Base-by-base conservation (phyloP, 225 moss, liverwort and hornwort species). In the Thuidium tamariscinum region DNA sequence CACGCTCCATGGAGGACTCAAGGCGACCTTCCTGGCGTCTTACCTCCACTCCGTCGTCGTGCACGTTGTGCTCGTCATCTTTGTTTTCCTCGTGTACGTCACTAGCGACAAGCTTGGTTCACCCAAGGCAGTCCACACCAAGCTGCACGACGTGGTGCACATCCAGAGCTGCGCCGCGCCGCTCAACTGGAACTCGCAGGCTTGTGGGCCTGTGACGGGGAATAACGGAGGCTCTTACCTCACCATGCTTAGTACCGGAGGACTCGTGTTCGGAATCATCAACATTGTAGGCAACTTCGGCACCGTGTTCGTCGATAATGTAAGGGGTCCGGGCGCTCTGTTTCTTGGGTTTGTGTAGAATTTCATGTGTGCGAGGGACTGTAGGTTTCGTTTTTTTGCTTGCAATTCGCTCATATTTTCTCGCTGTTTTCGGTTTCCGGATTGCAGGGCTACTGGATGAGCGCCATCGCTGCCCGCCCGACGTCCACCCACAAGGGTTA, bases 271-370 rank as follows among this genome's bases (percentile, higher is more conserved):
- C 73, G 96, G 96, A 57, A 87, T 98, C 86, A 98, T 98, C 93
- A 98, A 98, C 88, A 95, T 98, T 83, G 95, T 98, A 59, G 96
- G 98, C 81, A 98, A 98, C 89, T 98, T 98, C 81, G 98, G 98
- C 85, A 98, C 97, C 25, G 96, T 98, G 44, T 98, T 98, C 62
- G 95, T 98, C 51, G 98, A 98, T 81, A 98, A 98, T 89, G 98
- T 96, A 86, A 89, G 93, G 44, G 30, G n/a, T 65, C 8, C 49
- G 65, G 22, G 25, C 12, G 26, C 51, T 16, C 81, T 26, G 25
- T 51, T 67, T 57, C 42, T n/a, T 46, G 17, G 26, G 26, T 9
- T 52, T 36, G 15, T 41, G 42, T 42, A 13, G 61, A 61, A 44
- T 79, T 59, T 79, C 44, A 23, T 21, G 30, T 32, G 44, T 11